These are phyloP conservation scores for Gamsiella multidivaricata DNA, from an alignment of 192 early-diverging fungal genomes.

Conservation along the genomic window DNA sequence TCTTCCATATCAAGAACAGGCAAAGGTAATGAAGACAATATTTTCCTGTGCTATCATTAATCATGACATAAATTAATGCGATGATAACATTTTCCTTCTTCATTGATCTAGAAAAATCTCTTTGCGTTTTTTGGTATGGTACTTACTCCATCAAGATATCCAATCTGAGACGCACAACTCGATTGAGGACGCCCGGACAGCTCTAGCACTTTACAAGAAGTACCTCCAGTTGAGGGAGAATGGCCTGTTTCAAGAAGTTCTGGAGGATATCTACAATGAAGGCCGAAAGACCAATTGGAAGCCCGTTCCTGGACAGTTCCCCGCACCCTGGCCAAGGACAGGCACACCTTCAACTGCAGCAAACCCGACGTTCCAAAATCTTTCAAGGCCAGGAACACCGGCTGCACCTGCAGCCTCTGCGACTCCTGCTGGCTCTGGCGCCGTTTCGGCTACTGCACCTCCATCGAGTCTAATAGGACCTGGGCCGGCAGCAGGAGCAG, in stretches of 20 bases:
- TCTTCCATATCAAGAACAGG: conserved; percentile 85
- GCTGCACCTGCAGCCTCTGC: neutral
- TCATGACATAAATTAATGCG: too few relatives aligned
- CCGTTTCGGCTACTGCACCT: neutral
- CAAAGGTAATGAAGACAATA: conserved; percentile 64
- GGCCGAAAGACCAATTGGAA: conserved; percentile 70
- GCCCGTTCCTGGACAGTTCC: conserved; percentile 55
- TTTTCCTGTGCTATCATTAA: conserved; percentile 5
- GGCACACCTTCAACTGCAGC: neutral
- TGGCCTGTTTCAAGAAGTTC: conserved; percentile 74
- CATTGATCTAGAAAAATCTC: conserved; percentile 78
- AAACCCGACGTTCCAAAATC: conserved; percentile 27
- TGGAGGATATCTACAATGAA: conserved; percentile 88
- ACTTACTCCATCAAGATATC: conserved; percentile 82
- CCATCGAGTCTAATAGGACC: neutral
- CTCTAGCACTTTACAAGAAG: conserved; percentile 85
- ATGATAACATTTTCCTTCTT: neutral
- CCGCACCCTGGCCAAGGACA: conserved; percentile 43
- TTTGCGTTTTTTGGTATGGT: conserved; percentile 92
- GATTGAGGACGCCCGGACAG: conserved; percentile 91
- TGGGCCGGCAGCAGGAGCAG: neutral
- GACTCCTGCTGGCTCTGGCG: neutral
- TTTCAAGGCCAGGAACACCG: conserved; percentile 27
- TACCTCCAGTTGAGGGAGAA: conserved; percentile 73
- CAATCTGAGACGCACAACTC: conserved; percentile 92